A percentile compares a stretch with the other conserved stretches of the same genome.
These are phyloP conservation scores for Phytopythium mirpurense DNA, from an alignment of 352 stramenopile genomes.

Conservation along the genomic window DNA sequence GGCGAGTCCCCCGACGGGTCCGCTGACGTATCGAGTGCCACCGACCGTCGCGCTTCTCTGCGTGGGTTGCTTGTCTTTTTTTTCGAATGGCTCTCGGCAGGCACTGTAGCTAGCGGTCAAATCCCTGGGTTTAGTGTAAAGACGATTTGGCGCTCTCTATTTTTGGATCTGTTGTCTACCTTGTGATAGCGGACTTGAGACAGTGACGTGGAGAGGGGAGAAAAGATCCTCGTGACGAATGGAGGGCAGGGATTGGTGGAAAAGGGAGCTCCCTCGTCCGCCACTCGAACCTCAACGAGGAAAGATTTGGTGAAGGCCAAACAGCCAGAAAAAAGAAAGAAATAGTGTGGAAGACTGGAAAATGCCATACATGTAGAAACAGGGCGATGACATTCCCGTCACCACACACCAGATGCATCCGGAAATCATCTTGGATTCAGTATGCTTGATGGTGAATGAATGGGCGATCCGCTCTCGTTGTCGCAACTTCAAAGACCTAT, in stretches of 20 bases:
- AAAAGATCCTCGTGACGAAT: constrained; percentile 5
- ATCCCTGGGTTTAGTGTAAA: neutral
- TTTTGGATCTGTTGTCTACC: too few relatives aligned
- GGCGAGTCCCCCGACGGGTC: neutral
- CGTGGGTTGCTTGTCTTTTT: constrained; percentile 11
- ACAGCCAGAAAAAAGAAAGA: neutral
- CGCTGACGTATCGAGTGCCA: constrained; percentile 8
- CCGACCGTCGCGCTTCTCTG: constrained; percentile 4
- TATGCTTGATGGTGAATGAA: neutral
- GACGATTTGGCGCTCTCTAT: neutral
- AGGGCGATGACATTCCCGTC: neutral
- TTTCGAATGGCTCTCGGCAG: constrained; percentile 10
- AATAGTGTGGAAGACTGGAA: constrained; percentile 1
- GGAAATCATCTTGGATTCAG: neutral
- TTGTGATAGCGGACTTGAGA: neutral
- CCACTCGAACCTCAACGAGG: constrained; percentile 6
- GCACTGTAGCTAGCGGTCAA: constrained; percentile 2
- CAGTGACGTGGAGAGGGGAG: neutral
- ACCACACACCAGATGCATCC: neutral
- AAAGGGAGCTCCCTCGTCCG: neutral
- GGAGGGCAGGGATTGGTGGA: neutral
- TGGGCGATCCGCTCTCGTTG: neutral
- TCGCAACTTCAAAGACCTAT: constrained; percentile 1
- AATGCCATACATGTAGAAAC: constrained; percentile 2
- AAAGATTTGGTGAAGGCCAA: constrained; percentile 5